Evolutionary conservation across 345 rosid genomes (phyloP), one percentile per base, ranked within the genome.

Genomic region (Populus davidiana): DNA sequence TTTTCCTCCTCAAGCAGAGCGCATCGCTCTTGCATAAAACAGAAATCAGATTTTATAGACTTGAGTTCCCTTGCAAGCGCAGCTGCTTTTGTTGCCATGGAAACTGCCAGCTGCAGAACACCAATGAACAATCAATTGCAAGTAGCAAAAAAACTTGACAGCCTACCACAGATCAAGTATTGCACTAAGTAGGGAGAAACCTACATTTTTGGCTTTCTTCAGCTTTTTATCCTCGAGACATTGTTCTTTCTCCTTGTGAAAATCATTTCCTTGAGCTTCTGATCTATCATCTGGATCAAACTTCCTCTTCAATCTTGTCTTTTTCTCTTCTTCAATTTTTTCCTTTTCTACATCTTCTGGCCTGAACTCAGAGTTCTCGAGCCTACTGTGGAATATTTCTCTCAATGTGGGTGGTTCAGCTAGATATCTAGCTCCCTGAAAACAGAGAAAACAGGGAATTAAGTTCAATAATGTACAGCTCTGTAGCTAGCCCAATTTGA

Each of bases 11-110:
- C 97, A 20, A 92, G 93, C 75, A 94, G 77, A 54, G 81, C 74
- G 64, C 94, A 89, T 54, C 95, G 84, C 82, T 92, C 97, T 90
- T 92, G 98, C 84, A 86, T 73, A 76, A 89, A 93, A 76, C 87
- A 84, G 75, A 96, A 41, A 76, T 92, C 95, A 1, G 94, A 88
- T 79, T 86, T 92, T 75, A 94, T 81, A 11, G 90, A 86, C 75
- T 89, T 89, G 54, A 94, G 86, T 81, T 92, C 97, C 80, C 90
- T 90, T 20, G 97, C 93, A 23, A 96, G 86, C 0, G 99, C 82
- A 80, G 89, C 88, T 10, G 98, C 97, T 79, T 91, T 91, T 5
- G 89, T 65, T 17, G 97, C 98, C 97, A 96, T 88, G 9, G 97
- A 90, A 77, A 88, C 75, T 16, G 97, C 97, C 83, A 91, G 89